Evolutionary conservation across 2,329 filamentous ascomycete genomes (phyloP), one percentile per base, ranked within the genome.

Genomic region (Colletotrichum melonis): DNA sequence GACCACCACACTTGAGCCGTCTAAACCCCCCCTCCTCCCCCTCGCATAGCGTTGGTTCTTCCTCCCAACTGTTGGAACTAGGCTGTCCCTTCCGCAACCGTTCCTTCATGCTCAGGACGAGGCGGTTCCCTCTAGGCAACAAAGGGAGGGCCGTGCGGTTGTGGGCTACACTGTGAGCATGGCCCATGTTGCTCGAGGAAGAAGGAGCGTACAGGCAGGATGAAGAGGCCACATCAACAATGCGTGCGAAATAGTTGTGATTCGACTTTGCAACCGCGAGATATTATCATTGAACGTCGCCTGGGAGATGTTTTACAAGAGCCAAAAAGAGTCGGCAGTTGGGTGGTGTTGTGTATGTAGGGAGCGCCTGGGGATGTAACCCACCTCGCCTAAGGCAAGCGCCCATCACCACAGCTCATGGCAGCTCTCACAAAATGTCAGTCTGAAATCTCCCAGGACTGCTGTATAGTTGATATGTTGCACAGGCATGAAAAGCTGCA

Each of bases 391-490:
- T 11, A n/a, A 26, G 62, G 30, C 11, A 28, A 22, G 22, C 19
- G 42, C 42, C 4, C 2, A 22, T 24, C 30, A 55, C 6, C 62
- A 4, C 5, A 2, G 11, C 6, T 5, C 2, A 35, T 14, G 8
- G 8, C 28, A 38, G 14, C 22, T 26, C 38, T 6, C n/a, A 5
- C n/a, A 1, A 6, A 4, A 12, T 11, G 1, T 1, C 2, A 11
- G 2, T 3, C 4, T 19, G n/a, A 1, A 2, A 8, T 6, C 12
- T 16, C 30, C 11, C 6, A 0, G 11, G 4, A 14, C 4, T 5
- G 2, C 4, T 19, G 2, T 7, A 32, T 55, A 1, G 16, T 16
- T 22, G 2, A 7, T 24, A 11, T 2, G 4, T 54, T 22, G 2
- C 12, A 35, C n/a, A 35, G 30, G 7, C 6, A 35, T 54, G 28